Evolutionary conservation across 148 eudicot species (phyloP).

Genomic region (Spergularia marina): DNA sequence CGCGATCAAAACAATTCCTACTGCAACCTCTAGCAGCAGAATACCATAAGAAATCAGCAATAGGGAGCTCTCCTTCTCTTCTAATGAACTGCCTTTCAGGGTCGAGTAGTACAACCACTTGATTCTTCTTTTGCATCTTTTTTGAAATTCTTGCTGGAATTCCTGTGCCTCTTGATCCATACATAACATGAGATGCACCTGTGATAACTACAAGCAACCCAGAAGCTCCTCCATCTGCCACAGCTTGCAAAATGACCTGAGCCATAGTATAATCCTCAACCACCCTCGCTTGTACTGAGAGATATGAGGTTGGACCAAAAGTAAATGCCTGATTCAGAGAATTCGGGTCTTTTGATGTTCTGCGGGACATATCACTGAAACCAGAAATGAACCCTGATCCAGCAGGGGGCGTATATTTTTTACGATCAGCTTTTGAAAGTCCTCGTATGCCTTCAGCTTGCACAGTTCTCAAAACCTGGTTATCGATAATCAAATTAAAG

Average conservation of each 20-base stretch:
- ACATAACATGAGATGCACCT: slow-evolving; percentile 84
- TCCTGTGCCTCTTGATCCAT: slow-evolving; percentile 89
- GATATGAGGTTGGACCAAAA: slow-evolving; percentile 86
- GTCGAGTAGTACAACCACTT: slow-evolving; percentile 76
- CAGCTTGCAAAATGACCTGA: slow-evolving; percentile 68
- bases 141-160: slow-evolving; percentile 85
- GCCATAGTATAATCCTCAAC: slow-evolving; percentile 87
- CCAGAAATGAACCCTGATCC: slow-evolving; percentile 95
- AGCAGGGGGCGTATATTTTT: slow-evolving; percentile 86
- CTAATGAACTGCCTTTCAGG: slow-evolving; percentile 89
- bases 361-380: slow-evolving; percentile 60
- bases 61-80: slow-evolving; percentile 90
- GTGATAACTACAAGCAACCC: slow-evolving; percentile 91
- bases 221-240: slow-evolving; percentile 56
- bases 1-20: slow-evolving; percentile 96
- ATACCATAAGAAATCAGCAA: slow-evolving; percentile 97
- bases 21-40: slow-evolving; percentile 95
- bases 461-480: slow-evolving; percentile 81
- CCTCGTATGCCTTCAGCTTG: slow-evolving; percentile 96
- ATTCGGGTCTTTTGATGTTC: slow-evolving; percentile 51
- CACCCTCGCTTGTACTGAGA: slow-evolving; percentile 81
- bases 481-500: neutral
- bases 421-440: slow-evolving; percentile 79
- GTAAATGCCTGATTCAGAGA: slow-evolving; percentile 51
- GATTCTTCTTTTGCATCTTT: slow-evolving; percentile 94